These are phyloP conservation scores for Colletotrichum neosansevieriae DNA, from an alignment of 2,329 filamentous ascomycete species.

Conservation along the genomic window DNA sequence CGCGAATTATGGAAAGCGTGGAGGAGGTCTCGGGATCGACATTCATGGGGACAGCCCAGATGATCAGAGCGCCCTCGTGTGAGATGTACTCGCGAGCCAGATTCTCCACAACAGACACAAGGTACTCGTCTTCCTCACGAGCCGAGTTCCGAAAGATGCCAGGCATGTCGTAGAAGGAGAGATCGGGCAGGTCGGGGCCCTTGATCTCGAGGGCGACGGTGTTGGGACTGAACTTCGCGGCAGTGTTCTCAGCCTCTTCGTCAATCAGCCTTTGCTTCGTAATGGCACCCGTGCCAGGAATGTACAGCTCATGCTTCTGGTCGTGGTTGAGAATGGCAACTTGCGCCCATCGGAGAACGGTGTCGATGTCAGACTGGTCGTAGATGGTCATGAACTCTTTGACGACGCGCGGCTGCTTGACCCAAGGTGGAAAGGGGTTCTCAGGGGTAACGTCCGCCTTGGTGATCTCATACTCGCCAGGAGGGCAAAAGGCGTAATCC, in stretches of 20 bases:
- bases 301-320: constrained; percentile 62
- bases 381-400: constrained; percentile 74
- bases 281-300: constrained; percentile 62
- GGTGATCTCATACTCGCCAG: constrained; percentile 52
- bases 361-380: constrained; percentile 72
- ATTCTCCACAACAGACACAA: constrained; percentile 79
- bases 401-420: constrained; percentile 58
- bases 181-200: constrained; percentile 75
- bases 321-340: constrained; percentile 79
- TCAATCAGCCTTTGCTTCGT: constrained; percentile 51
- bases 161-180: constrained; percentile 88
- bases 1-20: constrained; percentile 73
- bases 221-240: constrained; percentile 84
- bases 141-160: constrained; percentile 82
- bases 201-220: constrained; percentile 82
- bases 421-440: constrained; percentile 76
- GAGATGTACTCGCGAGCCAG: constrained; percentile 78
- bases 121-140: constrained; percentile 72
- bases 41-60: constrained; percentile 83
- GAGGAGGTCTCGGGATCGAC: constrained; percentile 81
- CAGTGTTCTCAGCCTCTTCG: constrained; percentile 55
- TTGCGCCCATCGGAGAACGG: constrained; percentile 80
- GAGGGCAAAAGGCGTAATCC: constrained; percentile 69
- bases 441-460: constrained; percentile 60
- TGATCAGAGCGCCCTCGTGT: constrained; percentile 77